Conservation (phyloP, 2,329 filamentous ascomycete species). For the Aspergillus texensis region DNA sequence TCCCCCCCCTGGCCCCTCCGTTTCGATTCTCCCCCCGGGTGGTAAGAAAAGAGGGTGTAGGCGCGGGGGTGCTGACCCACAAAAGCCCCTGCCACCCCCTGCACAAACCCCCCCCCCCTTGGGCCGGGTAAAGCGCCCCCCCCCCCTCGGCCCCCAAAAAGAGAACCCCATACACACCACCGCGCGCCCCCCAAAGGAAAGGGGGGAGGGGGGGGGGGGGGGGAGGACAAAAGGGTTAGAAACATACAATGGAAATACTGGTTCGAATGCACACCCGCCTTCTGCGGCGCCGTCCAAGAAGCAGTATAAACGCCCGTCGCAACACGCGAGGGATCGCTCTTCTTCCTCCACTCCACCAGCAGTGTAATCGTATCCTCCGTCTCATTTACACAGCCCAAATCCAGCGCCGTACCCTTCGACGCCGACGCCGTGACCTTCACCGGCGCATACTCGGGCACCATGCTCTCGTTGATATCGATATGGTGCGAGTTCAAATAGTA, state of each 20-base stretch:
- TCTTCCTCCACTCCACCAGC: conserved; percentile 84
- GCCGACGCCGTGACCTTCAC: conserved; percentile 78
- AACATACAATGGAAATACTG: conserved; percentile 84
- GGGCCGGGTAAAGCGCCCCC: too few species aligned
- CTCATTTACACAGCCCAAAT: conserved; percentile 73
- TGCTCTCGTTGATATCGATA: conserved; percentile 87
- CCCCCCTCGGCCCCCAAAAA: too few species aligned
- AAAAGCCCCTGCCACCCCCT: too few species aligned
- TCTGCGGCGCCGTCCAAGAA: conserved; percentile 91
- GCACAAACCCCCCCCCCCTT: too few species aligned
- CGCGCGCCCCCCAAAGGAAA: too few species aligned
- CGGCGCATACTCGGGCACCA: conserved; percentile 81
- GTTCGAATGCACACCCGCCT: conserved; percentile 92
- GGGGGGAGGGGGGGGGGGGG: too few species aligned
- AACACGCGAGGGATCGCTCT: conserved; percentile 66
- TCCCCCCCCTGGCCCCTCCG: too few species aligned
- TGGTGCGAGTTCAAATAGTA: conserved; percentile 98
- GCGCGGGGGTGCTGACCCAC: too few species aligned
- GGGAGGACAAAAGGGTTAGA: neutral
- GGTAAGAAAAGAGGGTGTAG: too few species aligned
- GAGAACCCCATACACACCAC: too few species aligned
- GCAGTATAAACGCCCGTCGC: conserved; percentile 91
- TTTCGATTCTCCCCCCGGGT: too few species aligned
- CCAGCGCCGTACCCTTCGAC: conserved; percentile 75
- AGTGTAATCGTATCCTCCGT: conserved; percentile 95